These are phyloP conservation scores for Naganishia albida DNA, from an alignment of 1,284 basidiomycete genomes.

Conservation along the genomic window DNA sequence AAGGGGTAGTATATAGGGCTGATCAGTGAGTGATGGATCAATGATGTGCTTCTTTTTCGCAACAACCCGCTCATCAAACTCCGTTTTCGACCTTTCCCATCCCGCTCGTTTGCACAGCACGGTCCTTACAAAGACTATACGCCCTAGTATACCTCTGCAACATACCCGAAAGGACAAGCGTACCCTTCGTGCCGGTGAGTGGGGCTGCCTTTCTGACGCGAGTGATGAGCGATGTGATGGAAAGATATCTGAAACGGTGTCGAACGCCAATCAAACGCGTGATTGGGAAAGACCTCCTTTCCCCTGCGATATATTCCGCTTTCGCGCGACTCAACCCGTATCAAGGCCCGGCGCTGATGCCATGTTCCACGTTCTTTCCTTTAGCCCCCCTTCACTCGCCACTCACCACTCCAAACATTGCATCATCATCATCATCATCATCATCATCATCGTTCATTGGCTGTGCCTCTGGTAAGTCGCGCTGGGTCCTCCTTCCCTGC, in stretches of 20 bases:
- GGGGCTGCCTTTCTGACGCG: background rate
- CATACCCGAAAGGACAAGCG: slow-evolving; percentile 11
- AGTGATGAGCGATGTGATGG: background rate
- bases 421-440: too few relatives aligned
- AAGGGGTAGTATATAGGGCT: slow-evolving; percentile 10
- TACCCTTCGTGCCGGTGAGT: background rate
- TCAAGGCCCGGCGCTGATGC: background rate
- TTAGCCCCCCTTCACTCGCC: slow-evolving; percentile 12
- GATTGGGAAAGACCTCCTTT: background rate
- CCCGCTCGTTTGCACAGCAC: slow-evolving; percentile 1
- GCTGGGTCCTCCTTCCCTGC: background rate
- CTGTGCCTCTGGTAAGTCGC: slow-evolving; percentile 15
- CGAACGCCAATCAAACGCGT: slow-evolving; percentile 21
- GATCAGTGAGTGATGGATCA: slow-evolving; percentile 14
- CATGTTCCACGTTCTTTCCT: slow-evolving; percentile 12
- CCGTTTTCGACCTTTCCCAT: background rate
- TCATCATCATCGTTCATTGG: too few relatives aligned
- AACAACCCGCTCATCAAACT: slow-evolving; percentile 11
- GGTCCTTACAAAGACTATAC: slow-evolving; percentile 15
- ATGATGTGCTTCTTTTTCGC: background rate
- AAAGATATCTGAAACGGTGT: slow-evolving; percentile 17
- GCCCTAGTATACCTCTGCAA: too few relatives aligned
- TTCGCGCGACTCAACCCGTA: too few relatives aligned
- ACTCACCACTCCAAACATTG: background rate
- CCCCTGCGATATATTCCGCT: too few relatives aligned